Evolutionary conservation across 1,284 basidiomycete species (phyloP).

Genomic region (Sporisorium iseilematis-ciliati): DNA sequence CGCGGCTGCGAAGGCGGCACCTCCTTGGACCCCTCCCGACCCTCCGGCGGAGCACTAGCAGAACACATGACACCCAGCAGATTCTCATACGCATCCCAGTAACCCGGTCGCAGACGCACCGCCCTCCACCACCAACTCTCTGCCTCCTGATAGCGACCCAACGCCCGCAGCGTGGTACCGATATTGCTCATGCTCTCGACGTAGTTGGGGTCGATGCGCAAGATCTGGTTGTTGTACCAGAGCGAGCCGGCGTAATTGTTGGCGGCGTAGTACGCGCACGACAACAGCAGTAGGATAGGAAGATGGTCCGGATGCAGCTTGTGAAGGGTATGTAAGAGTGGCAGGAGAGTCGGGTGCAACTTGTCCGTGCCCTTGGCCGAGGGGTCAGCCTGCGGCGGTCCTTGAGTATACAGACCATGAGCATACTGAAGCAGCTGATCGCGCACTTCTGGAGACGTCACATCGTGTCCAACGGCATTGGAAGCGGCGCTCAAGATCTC

Average conservation of each 20-base stretch:
- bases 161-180: conserved; percentile 73
- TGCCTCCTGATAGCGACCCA: conserved; percentile 70
- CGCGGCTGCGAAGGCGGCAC: conserved; percentile 49
- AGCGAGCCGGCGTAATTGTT: conserved; percentile 62
- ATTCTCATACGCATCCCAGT: conserved; percentile 72
- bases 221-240: conserved; percentile 70
- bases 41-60: conserved; percentile 9
- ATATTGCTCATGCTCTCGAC: conserved; percentile 72
- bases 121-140: conserved; percentile 73
- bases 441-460: conserved; percentile 54
- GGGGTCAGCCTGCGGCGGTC: conserved; percentile 20
- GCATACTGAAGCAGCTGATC: conserved; percentile 67
- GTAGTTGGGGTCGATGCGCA: conserved; percentile 70
- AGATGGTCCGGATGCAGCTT: conserved; percentile 62
- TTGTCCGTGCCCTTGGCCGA: conserved; percentile 33
- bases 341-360: conserved; percentile 64
- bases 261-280: conserved; percentile 64
- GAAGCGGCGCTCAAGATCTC: conserved; percentile 59
- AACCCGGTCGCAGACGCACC: conserved; percentile 71
- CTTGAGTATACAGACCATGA: conserved; percentile 61
- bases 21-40: conserved; percentile 2
- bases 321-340: conserved; percentile 63
- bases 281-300: conserved; percentile 63
- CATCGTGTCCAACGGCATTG: conserved; percentile 49
- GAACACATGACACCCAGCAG: conserved; percentile 72